Base-by-base conservation (phyloP, 768 basidiomycete genomes). In the Phlebiopsis flavidoalba region DNA sequence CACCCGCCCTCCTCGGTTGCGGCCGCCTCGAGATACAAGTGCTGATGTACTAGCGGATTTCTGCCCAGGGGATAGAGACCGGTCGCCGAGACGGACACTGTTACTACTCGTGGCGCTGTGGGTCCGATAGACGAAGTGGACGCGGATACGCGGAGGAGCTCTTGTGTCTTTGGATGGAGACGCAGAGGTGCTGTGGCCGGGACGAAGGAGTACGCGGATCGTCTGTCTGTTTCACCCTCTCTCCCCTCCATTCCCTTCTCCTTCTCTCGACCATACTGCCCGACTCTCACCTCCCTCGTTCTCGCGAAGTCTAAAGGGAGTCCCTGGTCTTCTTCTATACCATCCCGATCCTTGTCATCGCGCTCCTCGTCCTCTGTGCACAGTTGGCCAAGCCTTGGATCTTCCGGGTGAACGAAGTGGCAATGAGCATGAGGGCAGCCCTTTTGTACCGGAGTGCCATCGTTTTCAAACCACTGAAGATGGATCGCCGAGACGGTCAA, bases 321-420 rank as follows among this genome's bases (percentile, higher is more conserved):
- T 43, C 40, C 3, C 40, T 43, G 17, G 40, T 12, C 11, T 3
- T 14, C 37, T 3, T 43, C 12, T 43, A 43, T 43, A 12, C 17
- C 40, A 43, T 53, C 52, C 15, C 52, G 31, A 17, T n/a, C n/a
- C 33, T 33, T 35, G 31, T 36, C 50, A 43, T 43, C 40, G 40
- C 40, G 40, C 12, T 3, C 40, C 40, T 43, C 40, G 40, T 43
- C 40, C 17, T 43, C 12, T 14, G n/a, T 22, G n/a, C 3, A 60
- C 59, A 0, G 15, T 22, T 5, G 35, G 4, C 68, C 68, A 69
- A 43, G n/a, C n/a, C 59, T 45, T 3, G 62, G 51, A 14, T 69
- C 64, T 0, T 57, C 45, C 2, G 68, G 68, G 36, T 69, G 68
- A 10, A 56, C 60, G 57, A 52, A 69, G 4, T 2, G n/a, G 51